Percentiles rank a stretch among this genome's conserved stretches.
Evolutionary conservation across 345 rosid species (phyloP).

Genomic region (Durio zibethinus): DNA sequence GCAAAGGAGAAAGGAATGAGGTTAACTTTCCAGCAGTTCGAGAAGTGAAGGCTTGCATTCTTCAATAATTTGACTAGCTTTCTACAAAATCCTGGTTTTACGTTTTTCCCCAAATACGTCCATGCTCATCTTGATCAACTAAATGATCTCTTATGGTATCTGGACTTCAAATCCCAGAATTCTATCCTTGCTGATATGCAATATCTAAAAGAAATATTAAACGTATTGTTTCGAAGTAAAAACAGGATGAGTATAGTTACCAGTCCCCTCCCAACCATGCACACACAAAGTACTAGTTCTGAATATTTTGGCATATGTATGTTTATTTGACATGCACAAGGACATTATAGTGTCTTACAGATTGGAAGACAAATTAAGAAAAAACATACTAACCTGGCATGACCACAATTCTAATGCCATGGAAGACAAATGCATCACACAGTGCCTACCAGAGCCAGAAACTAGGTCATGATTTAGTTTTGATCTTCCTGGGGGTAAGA

Average conservation of each 20-base stretch:
- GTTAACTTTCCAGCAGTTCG: neutral
- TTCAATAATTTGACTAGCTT: neutral
- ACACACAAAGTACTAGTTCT: neutral
- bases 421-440: neutral
- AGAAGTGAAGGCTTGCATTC: neutral
- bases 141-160: neutral
- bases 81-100: neutral
- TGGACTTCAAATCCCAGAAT: neutral
- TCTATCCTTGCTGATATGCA: neutral
- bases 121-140: neutral
- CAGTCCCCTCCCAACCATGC: neutral
- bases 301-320: neutral
- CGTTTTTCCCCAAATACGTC: neutral
- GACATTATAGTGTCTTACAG: neutral
- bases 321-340: neutral
- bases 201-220: neutral
- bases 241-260: neutral
- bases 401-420: neutral
- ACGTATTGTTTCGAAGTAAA: neutral
- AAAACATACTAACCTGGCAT: slow-evolving; percentile 3
- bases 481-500: neutral
- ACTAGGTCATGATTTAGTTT: neutral
- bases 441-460: neutral
- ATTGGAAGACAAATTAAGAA: neutral
- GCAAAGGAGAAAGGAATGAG: neutral